Conservation (phyloP, 1,139 yeast genomes). For the Yamadazyma dushanensis region DNA sequence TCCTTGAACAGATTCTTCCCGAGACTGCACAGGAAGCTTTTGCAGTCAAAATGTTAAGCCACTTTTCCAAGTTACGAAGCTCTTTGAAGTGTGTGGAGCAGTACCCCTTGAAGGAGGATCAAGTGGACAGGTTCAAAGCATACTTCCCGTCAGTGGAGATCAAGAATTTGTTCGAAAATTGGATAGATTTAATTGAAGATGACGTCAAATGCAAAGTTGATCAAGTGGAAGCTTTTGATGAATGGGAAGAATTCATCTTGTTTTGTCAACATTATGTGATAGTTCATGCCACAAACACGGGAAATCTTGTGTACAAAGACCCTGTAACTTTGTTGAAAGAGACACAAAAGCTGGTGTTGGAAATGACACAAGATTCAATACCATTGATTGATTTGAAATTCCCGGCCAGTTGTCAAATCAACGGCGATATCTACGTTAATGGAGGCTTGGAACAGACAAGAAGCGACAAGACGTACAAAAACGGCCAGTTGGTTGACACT, state of each 20-base stretch:
- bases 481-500: constrained; percentile 11
- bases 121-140: constrained; percentile 47
- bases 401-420: constrained; percentile 36
- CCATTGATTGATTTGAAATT: constrained; percentile 43
- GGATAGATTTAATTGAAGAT: constrained; percentile 46
- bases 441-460: constrained; percentile 62
- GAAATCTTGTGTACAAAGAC: constrained; percentile 11
- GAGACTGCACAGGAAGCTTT: constrained; percentile 63
- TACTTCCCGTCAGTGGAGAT: constrained; percentile 52
- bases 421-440: constrained; percentile 32
- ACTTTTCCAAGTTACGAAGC: constrained; percentile 65
- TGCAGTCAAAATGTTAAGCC: constrained; percentile 73
- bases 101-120: constrained; percentile 55
- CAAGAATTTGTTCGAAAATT: constrained; percentile 56
- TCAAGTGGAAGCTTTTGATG: constrained; percentile 67
- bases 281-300: constrained; percentile 58
- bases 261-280: constrained; percentile 78
- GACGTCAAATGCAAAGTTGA: constrained; percentile 45
- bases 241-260: constrained; percentile 77
- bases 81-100: constrained; percentile 67
- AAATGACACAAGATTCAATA: background rate
- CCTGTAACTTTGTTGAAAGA: background rate
- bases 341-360: background rate
- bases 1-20: constrained; percentile 74
- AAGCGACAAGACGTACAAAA: constrained; percentile 18